Evolutionary conservation across 345 rosid genomes (phyloP), one percentile per base, ranked within the genome.

Genomic region (Erodium maritimum): DNA sequence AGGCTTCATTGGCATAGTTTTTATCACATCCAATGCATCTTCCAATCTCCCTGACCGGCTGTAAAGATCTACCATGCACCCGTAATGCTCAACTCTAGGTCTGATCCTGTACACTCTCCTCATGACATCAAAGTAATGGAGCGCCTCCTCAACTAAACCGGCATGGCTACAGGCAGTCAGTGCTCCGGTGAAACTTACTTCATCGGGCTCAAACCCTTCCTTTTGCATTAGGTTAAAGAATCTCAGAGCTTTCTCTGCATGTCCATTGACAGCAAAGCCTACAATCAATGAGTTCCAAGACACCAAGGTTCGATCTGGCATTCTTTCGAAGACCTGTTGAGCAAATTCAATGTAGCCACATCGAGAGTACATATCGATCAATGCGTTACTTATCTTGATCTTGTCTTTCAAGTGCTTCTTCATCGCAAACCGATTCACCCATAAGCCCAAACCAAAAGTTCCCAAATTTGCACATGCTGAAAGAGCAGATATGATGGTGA

Each of bases 11-110:
- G 81, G 80, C 95, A 90, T 90, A 55, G 60, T 80, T 61, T 77
- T 65, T 56, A 85, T 53, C 22, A 87, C 72, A 5, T 61, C 56
- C 67, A 80, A 34, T 21, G 94, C 91, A 10, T 85, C 86, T 76
- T 88, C 87, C 61, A 91, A 59, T 63, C 74, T 77, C 53, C 97
- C 95, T 12, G 96, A 86, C 11, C 91, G 91, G 66, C 90, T 83
- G 63, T 79, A 85, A 51, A 87, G 80, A 80, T 87, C 91, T 18
- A 91, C 96, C 50, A 91, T 57, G 81, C 97, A 91, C 9, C 94
- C 94, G 9, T 82, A 91, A 58, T 87, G 97, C 66, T 85, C 90
- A 54, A 91, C 84, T 37, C 86, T 65, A 5, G 97, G 91, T 19
- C 68, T 59, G 56, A 91, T 77, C 53, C 63, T 57, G 65, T 73